A percentile compares a stretch with the other conserved stretches of the same genome.
These are phyloP conservation scores for Sanguinoderma infundibulare DNA, from an alignment of 1,284 basidiomycete species.

Conservation along the genomic window DNA sequence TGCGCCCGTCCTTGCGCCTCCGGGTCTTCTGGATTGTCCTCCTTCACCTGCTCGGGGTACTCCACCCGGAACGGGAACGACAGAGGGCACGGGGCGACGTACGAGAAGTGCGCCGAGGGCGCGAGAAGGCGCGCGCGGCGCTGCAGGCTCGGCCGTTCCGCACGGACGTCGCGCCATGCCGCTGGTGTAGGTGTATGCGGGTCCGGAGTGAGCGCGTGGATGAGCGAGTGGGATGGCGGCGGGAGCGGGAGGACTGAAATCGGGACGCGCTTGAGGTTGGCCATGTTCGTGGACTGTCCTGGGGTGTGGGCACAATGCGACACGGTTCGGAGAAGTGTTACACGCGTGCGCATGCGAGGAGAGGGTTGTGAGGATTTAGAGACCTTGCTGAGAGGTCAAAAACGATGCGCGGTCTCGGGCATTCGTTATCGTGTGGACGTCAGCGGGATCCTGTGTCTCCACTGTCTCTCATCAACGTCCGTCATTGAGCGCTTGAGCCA, in stretches of 20 bases:
- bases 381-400: not conserved
- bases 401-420: no score
- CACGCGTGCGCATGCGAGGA: constrained; percentile 13
- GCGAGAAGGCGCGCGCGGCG: constrained; percentile 69
- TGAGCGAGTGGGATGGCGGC: constrained; percentile 59
- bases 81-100: constrained; percentile 82
- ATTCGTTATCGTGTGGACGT: no score
- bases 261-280: constrained; percentile 32
- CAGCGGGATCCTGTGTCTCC: no score
- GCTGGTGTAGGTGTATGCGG: constrained; percentile 55
- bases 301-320: not conserved
- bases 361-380: not conserved
- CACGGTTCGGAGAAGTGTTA: constrained; percentile 13
- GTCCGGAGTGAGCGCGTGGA: constrained; percentile 75
- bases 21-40: constrained; percentile 49
- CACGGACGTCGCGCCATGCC: constrained; percentile 55
- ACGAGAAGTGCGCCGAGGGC: constrained; percentile 76
- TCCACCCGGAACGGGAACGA: constrained; percentile 86
- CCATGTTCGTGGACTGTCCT: not conserved
- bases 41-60: constrained; percentile 49
- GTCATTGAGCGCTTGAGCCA: constrained; percentile 7
- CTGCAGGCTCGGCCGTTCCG: constrained; percentile 68
- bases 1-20: constrained; percentile 51
- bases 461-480: no score
- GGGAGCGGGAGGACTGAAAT: constrained; percentile 74